Conservation (phyloP, 108 stramenopile species). For the Schizochytrium sp. region DNA sequence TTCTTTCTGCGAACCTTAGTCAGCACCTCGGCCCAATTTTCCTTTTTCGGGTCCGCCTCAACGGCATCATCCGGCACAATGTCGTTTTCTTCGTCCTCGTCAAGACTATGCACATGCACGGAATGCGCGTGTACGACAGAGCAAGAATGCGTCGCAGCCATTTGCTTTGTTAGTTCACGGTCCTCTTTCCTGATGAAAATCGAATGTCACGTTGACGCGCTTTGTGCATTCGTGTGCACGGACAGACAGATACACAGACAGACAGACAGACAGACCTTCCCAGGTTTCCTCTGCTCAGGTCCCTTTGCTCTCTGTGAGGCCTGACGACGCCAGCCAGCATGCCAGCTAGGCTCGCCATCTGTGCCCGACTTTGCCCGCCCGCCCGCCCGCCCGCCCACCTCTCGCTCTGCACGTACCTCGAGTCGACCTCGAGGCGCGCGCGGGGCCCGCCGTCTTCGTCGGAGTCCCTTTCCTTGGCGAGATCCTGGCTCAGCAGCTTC, state of each 20-base stretch:
- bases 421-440: not conserved
- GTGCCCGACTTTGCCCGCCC: too few relatives aligned
- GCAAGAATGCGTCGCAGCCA: not conserved
- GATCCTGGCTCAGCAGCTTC: not conserved
- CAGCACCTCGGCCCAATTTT: not conserved
- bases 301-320: not conserved
- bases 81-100: constrained; percentile 3
- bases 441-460: constrained; percentile 2
- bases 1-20: not conserved
- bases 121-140: too few relatives aligned
- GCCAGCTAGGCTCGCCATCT: too few relatives aligned
- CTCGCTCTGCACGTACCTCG: not conserved
- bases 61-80: not conserved
- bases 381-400: too few relatives aligned
- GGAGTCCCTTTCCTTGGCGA: not conserved
- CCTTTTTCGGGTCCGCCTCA: not conserved
- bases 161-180: not conserved
- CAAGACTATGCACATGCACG: not conserved
- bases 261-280: too few relatives aligned
- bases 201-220: not conserved
- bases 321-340: not conserved
- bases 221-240: not conserved
- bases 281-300: not conserved
- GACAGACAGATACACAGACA: not conserved
- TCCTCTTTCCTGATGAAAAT: not conserved